Evolutionary conservation across 169 alveolate species (phyloP), one percentile per base, ranked within the genome.

Genomic region (Plasmodium sp.): DNA sequence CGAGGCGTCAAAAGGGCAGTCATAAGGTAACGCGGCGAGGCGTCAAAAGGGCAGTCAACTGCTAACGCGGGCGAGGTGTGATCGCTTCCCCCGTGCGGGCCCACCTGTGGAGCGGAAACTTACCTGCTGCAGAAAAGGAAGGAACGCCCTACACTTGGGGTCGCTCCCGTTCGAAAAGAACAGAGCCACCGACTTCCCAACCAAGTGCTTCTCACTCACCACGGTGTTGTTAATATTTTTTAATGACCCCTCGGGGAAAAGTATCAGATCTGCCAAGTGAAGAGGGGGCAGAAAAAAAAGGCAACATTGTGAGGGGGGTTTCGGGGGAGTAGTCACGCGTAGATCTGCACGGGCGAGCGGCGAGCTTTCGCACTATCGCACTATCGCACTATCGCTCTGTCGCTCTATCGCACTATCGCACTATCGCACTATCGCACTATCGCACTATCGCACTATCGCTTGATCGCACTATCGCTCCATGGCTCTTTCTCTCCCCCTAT

Each of bases 171-270:
- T 95, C 34, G 97, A 96, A 83, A 96, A 96, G 81, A 71, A 96
- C 33, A 96, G 75, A 27, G 96, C 97, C 7, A 96, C 97, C 7
- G 97, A 96, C 72, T 96, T 96, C 45, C 97, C 97, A 84, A 81
- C 84, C 31, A 96, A 88, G 56, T 96, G 96, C 45, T 83, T 81
- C 84, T 96, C 96, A 43, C 93, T 80, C 48, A 96, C 85, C 33
- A 92, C 94, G 2, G 95, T 92, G 34, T 92, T 82, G 81, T 96
- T 96, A 14, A 85, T 84, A 93, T 96, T 93, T 67, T 85, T 96
- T 91, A 96, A 77, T 84, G 96, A 92, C 73, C 97, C 97, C 62
- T 96, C 96, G 3, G 97, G 97, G 51, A 96, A 94, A 43, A 96
- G 95, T 33, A 92, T 88, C 39, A 96, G 94, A 82, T 94, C 97